Base-by-base conservation (phyloP, 495 filamentous ascomycete species). In the Penicillium atrosanguineum region DNA sequence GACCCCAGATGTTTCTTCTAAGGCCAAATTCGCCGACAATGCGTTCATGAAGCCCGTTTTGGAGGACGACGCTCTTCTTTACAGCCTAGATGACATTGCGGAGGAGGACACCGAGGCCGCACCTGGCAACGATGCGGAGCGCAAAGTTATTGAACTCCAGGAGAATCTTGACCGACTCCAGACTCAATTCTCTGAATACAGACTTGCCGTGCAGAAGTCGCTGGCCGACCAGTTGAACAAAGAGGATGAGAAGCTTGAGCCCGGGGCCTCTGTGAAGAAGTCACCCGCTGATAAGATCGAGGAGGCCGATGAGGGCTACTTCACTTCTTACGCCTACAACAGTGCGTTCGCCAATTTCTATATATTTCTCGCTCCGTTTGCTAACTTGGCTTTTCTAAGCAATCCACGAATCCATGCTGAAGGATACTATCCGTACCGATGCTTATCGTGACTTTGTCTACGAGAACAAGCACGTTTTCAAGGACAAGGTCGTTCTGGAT, bases 381-480 rank as follows among this genome's bases (percentile, higher is more conserved):
- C 67, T 67, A 56, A 63, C 40, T 18, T 48, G 6, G 26, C 0
- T 37, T 15, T 16, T 16, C 11, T 15, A 39, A 89, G 88, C 87
- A 34, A 96, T 96, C 59, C 91, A 96, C 71, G 88, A 95, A 62
- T 88, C 84, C 12, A 96, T 96, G 91, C 80, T 96, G 56, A 91
- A 95, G 58, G 86, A 89, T 57, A 67, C 75, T 0, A 73, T 88
- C 23, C 79, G 86, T 34, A 89, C 86, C 26, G 80, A 87, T 53
- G 76, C 83, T 23, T 89, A 89, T 56, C 75, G 85, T 8, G 84
- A 89, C 57, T 88, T 87, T 53, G 80, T 89, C 25, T 87, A 87
- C 52, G 78, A 90, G 44, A 91, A 96, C 75, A 92, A 95, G 75
- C 81, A 91, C 58, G 71, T 97, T 6, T 96, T 97, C 73, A 86